Conservation (phyloP, 306 rosid genomes). For the Cicer chorassanicum region DNA sequence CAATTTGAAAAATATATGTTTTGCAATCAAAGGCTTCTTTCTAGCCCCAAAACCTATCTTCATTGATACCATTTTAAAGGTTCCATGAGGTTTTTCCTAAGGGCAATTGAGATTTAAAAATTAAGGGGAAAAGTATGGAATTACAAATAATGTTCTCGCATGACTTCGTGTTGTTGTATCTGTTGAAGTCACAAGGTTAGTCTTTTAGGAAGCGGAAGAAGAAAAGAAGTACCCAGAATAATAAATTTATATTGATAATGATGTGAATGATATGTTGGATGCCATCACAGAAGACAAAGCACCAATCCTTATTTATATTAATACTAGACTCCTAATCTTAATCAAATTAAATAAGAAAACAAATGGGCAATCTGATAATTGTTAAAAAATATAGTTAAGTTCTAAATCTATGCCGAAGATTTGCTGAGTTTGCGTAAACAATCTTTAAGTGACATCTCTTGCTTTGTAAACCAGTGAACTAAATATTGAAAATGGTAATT, state of each 20-base stretch:
- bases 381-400: conserved; percentile 10
- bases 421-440: conserved; percentile 26
- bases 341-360: too few relatives aligned
- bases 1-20: conserved; percentile 2
- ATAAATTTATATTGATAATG: background rate
- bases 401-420: conserved; percentile 13
- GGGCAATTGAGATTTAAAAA: conserved; percentile 11
- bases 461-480: conserved; percentile 30
- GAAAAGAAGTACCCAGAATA: background rate
- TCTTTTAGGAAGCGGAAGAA: background rate
- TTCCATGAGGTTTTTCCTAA: background rate
- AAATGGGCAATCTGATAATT: background rate
- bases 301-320: too few relatives aligned
- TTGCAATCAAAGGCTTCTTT: conserved; percentile 10
- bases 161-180: background rate
- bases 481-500: conserved; percentile 17
- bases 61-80: background rate
- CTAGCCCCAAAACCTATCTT: background rate
- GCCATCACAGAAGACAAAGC: background rate
- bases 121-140: background rate
- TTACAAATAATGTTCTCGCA: background rate
- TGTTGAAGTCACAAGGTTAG: background rate
- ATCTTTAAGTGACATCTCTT: conserved; percentile 32
- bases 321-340: background rate
- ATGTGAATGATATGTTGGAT: background rate